These are phyloP conservation scores for Salix arbutifolia DNA, from an alignment of 345 rosid species.

Conservation along the genomic window DNA sequence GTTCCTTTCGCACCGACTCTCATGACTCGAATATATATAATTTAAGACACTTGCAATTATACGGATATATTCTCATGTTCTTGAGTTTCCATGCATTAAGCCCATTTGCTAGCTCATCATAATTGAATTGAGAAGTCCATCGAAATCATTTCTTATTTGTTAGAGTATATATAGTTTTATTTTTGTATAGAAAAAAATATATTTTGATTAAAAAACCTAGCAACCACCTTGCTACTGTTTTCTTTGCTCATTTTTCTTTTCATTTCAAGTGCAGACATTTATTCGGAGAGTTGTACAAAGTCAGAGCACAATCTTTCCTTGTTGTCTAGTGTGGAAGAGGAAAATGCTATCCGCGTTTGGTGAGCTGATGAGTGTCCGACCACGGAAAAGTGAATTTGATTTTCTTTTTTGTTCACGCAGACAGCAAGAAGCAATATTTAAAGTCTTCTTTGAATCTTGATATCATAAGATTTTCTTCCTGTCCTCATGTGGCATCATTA, in stretches of 20 bases:
- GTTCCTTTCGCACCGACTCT: background rate
- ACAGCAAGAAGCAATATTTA: background rate
- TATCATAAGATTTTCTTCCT: background rate
- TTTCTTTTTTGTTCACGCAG: background rate
- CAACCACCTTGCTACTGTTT: too few relatives aligned
- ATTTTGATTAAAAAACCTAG: too few relatives aligned
- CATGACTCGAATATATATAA: background rate
- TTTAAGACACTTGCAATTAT: background rate
- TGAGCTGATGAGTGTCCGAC: background rate
- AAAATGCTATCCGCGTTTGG: background rate
- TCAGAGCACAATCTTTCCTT: background rate
- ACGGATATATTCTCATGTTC: background rate
- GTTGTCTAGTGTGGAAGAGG: background rate
- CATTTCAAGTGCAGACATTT: too few relatives aligned
- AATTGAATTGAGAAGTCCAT: background rate
- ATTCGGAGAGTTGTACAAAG: too few relatives aligned
- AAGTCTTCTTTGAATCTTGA: background rate
- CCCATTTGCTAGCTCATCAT: too few relatives aligned
- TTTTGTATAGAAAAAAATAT: background rate
- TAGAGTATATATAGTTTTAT: background rate
- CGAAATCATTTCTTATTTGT: background rate
- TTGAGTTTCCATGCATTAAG: background rate
- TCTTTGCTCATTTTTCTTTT: too few relatives aligned
- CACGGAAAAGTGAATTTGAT: background rate
- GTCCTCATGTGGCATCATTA: background rate